phyloP scores from a whole-genome alignment of 768 basidiomycete species.

The Auriculariales sp. region DNA sequence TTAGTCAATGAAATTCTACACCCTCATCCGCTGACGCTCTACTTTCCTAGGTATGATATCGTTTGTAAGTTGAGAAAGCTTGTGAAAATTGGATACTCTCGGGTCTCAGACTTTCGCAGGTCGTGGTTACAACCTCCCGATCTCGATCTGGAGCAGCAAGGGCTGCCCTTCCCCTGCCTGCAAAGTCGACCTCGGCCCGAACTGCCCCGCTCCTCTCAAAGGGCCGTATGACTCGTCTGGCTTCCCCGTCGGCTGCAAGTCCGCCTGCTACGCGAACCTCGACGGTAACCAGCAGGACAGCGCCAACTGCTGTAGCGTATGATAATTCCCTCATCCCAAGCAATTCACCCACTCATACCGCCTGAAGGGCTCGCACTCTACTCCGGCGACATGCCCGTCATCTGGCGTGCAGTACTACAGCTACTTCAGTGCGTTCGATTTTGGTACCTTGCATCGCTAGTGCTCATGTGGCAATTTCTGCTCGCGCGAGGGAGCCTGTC shows the following conservation, averaged over 20 bases:
- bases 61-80: too few relatives aligned
- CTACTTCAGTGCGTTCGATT: constrained; percentile 4
- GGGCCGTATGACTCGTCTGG: constrained; percentile 39
- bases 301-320: neutral
- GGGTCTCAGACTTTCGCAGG: too few relatives aligned
- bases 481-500: constrained; percentile 24
- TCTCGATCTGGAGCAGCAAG: constrained; percentile 38
- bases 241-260: constrained; percentile 43
- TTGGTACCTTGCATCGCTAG: neutral
- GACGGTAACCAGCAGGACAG: constrained; percentile 20
- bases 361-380: constrained; percentile 38
- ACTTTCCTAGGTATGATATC: too few relatives aligned
- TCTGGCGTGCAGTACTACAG: constrained; percentile 21
- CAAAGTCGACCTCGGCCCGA: constrained; percentile 43
- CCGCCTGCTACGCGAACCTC: constrained; percentile 34
- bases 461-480: constrained; percentile 1
- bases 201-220: constrained; percentile 36
- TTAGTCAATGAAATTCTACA: too few relatives aligned
- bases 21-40: too few relatives aligned
- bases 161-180: constrained; percentile 45
- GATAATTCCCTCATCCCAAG: constrained; percentile 14
- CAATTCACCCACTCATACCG: constrained; percentile 52
- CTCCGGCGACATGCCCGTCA: constrained; percentile 39
- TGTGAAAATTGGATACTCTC: too few relatives aligned
- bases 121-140: constrained; percentile 42